Base-by-base conservation (phyloP, 1,284 basidiomycete species). In the Ustilago vetiveriae region DNA sequence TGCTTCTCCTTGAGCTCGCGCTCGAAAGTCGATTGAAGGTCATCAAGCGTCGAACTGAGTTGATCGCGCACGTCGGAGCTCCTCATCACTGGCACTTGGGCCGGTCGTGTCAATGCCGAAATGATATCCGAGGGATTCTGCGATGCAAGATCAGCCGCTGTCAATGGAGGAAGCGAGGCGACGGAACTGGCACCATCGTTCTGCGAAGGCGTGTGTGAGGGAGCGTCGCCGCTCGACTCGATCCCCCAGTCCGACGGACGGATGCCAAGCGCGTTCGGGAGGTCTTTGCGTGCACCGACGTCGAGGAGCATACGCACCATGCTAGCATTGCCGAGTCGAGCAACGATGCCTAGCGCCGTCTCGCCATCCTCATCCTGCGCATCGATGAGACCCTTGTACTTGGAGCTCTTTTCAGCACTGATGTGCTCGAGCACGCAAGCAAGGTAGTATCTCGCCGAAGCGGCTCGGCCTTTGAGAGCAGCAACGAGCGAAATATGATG, bases 351-450 rank as follows among this genome's bases (percentile, higher is more conserved):
- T 70, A 99, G 83, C 5, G 94, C 92, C 0, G 96, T 98, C 81
- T 99, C 96, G 1, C 96, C 96, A 82, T 98, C 90, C 68, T 92
- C 89, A 82, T 99, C 96, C 83, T 94, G 92, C 35, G 96, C 85
- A 83, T 98, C 92, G 14, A 98, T 88, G 35, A 98, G 84, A 54
- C 90, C 89, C 2, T 71, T 77, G 39, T 67, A 65, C 52, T 74
- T 74, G 63, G 71, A 54, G 54, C 55, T 63, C 49, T 42, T 64
- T 88, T 11, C 86, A 13, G 30, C 35, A 40, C 45, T 47, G 16
- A 78, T 55, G 88, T 89, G 91, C 72, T 90, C 87, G 74, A 98
- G 89, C 49, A 97, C 88, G 71, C 90, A 89, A 62, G 95, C 92
- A 65, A 98, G 87, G 82, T 98, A 98, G 83, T 95, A 94, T 38